These are phyloP conservation scores for Neoboletus brunneissimus DNA, from an alignment of 768 basidiomycete species.

Conservation along the genomic window DNA sequence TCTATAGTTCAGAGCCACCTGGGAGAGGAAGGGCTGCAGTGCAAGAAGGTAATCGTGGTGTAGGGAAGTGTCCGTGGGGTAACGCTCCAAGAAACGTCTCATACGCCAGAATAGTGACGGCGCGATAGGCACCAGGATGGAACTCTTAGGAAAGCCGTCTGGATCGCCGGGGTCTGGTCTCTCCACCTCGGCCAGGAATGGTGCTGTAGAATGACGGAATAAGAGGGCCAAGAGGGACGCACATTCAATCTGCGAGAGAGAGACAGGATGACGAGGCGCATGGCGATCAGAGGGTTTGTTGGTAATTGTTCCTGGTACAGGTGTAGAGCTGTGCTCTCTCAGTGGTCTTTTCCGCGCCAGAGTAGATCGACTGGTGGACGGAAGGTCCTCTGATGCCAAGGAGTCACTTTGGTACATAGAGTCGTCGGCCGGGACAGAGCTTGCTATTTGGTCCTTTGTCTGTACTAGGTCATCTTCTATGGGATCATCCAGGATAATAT, in stretches of 20 bases:
- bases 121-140: conserved; percentile 18
- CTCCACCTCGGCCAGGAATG: conserved; percentile 45
- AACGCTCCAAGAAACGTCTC: conserved; percentile 59
- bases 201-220: conserved; percentile 56
- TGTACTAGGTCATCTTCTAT: conserved; percentile 34
- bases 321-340: conserved; percentile 23
- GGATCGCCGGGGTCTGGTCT: conserved; percentile 21
- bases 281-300: conserved; percentile 24
- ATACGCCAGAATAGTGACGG: conserved; percentile 58
- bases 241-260: conserved; percentile 68
- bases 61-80: conserved; percentile 72
- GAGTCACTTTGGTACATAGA: conserved; percentile 37
- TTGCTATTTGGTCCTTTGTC: conserved; percentile 23
- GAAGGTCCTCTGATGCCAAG: conserved; percentile 32
- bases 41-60: conserved; percentile 72
- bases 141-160: conserved; percentile 33
- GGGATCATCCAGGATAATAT: conserved; percentile 66
- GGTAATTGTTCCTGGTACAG: conserved; percentile 12
- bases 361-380: conserved; percentile 20
- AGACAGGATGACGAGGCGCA: conserved; percentile 34
- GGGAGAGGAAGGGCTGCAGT: conserved; percentile 65
- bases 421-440: conserved; percentile 12
- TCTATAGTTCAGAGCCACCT: conserved; percentile 75
- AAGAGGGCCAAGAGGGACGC: conserved; percentile 60
- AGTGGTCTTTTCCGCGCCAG: conserved; percentile 26